Evolutionary conservation across 2,329 filamentous ascomycete species (phyloP).

Genomic region (Tolypocladium album): DNA sequence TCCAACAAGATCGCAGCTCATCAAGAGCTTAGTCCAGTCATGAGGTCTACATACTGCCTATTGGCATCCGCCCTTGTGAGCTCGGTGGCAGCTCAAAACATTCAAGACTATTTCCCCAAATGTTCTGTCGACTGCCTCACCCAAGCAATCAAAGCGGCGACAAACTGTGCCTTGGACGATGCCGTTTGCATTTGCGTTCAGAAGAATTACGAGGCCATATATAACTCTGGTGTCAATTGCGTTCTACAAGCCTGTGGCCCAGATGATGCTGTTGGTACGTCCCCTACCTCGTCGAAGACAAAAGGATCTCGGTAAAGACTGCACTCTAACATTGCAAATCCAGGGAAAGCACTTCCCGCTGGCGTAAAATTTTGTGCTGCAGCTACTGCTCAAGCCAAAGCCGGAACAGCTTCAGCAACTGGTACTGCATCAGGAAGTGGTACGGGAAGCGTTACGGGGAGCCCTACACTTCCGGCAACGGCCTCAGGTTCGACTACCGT

Average conservation of each 20-base stretch:
- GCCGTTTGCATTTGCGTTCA: constrained; percentile 14
- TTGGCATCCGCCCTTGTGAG: constrained; percentile 9
- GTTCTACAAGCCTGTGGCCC: constrained; percentile 16
- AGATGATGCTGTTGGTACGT: constrained; percentile 15
- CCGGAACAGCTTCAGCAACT: neutral
- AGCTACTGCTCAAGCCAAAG: constrained; percentile 2
- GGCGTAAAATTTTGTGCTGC: constrained; percentile 7
- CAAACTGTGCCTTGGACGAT: constrained; percentile 13
- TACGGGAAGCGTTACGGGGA: neutral
- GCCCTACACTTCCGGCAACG: neutral
- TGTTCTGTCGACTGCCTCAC: constrained; percentile 18
- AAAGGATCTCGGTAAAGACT: neutral
- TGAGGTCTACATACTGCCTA: constrained; percentile 11
- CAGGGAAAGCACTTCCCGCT: constrained; percentile 7
- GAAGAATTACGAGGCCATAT: constrained; percentile 16
- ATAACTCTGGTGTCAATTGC: constrained; percentile 13
- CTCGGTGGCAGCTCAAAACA: constrained; percentile 9
- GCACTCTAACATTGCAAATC: neutral
- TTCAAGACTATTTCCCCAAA: constrained; percentile 13
- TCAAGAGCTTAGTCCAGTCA: neutral
- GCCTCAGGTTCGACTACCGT: neutral
- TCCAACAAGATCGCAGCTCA: neutral
- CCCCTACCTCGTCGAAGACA: neutral
- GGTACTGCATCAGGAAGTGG: neutral
- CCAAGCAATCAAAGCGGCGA: constrained; percentile 11